Conservation (phyloP, 1,139 yeast species). For the Lodderomyces metapsilosis region DNA sequence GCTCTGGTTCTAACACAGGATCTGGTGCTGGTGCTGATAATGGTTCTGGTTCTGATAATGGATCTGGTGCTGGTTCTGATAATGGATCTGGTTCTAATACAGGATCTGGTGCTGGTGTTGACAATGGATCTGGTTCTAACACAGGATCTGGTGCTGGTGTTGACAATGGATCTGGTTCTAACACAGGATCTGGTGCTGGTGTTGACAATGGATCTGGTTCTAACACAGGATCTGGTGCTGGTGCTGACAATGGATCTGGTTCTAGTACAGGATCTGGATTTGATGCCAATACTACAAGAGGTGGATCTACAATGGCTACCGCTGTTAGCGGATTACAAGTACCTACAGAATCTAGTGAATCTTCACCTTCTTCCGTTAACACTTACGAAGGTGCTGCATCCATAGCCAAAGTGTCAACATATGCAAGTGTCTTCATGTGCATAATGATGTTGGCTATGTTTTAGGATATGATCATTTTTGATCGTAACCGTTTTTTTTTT, state of each 20-base stretch:
- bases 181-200: background rate
- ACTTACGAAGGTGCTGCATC: conserved; percentile 4
- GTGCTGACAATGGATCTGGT: too few species aligned
- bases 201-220: background rate
- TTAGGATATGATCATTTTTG: background rate
- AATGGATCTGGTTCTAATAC: background rate
- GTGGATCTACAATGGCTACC: too few species aligned
- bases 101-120: background rate
- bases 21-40: background rate
- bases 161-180: background rate
- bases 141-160: too few species aligned
- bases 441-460: background rate
- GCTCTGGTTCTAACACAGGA: background rate
- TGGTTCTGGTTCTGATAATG: background rate
- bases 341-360: background rate
- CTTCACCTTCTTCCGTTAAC: background rate
- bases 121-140: too few species aligned
- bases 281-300: background rate
- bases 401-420: background rate
- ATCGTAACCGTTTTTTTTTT: background rate
- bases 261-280: background rate
- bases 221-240: too few species aligned
- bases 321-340: background rate
- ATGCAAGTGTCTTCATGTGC: background rate
- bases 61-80: background rate